These are phyloP conservation scores for Dendryphion nanum DNA, from an alignment of 2,329 filamentous ascomycete genomes.

Conservation along the genomic window DNA sequence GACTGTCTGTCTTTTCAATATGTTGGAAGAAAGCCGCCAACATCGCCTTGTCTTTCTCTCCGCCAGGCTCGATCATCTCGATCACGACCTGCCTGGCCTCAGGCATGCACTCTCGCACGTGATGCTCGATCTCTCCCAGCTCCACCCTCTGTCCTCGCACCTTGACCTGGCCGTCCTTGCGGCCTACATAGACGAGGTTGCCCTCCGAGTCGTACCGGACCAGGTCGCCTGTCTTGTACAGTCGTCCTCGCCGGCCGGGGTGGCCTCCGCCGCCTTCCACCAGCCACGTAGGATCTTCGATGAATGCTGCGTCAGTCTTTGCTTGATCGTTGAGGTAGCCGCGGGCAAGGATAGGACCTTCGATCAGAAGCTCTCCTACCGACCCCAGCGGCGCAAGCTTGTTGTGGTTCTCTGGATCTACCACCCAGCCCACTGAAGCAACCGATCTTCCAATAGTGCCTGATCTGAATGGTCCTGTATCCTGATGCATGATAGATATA, in stretches of 20 bases:
- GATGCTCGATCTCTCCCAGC: constrained; percentile 12
- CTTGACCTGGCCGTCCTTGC: constrained; percentile 13
- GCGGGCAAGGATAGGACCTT: constrained; percentile 46
- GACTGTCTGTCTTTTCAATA: constrained; percentile 1
- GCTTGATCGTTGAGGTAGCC: constrained; percentile 11
- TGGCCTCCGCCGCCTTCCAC: too few species aligned
- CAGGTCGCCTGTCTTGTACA: constrained; percentile 48
- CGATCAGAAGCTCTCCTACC: constrained; percentile 52
- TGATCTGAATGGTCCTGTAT: too few species aligned
- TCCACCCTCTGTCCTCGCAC: constrained; percentile 11
- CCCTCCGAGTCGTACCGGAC: constrained; percentile 32
- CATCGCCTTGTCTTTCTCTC: too few species aligned
- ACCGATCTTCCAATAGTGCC: too few species aligned
- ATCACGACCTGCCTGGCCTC: too few species aligned
- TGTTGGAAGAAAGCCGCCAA: background rate
- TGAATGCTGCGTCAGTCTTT: constrained; percentile 44
- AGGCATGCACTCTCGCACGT: background rate
- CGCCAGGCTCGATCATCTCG: too few species aligned
- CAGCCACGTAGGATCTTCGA: constrained; percentile 21
- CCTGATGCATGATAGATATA: too few species aligned
- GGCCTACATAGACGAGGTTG: constrained; percentile 5
- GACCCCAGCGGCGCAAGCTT: constrained; percentile 12
- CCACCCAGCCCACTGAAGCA: too few species aligned
- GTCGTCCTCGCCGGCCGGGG: too few species aligned
- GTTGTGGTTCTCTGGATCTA: constrained; percentile 28